Base-by-base conservation (phyloP, 495 filamentous ascomycete genomes). In the Xylaria telfairii region DNA sequence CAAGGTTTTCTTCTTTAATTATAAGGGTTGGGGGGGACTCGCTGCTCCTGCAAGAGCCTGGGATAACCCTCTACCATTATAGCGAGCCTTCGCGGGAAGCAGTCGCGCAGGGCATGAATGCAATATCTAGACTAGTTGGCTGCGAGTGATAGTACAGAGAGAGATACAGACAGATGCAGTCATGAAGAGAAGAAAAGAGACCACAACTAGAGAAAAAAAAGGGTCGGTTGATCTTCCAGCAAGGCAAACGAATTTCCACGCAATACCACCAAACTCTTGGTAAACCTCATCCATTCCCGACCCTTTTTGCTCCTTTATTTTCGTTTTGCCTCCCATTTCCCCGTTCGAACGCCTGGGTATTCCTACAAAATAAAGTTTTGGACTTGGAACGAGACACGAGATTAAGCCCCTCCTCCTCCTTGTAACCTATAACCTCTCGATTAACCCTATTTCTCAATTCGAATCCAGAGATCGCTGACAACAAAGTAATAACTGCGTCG, bases 311-410 rank as follows among this genome's bases (percentile, higher is more conserved):
- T 30, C 41, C 56, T 37, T 37, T 54, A 24, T 54, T 68, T 57
- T 59, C 4, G 37, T 7, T 34, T 30, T 13, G 12, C 66, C 42
- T 61, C 19, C 41, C 54, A 9, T 61, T 63, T 30, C 46, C 66
- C 56, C 42, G n/a, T 41, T 34, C 56, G 30, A 63, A 70, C 68
- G 68, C 68, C 68, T 70, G 68, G 68, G 56, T 70, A 65, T 70
- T 70, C 59, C 60, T 34, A 37, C 34, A 70, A 37, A 34, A 47
- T 42, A 54, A 24, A 65, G 17, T 37, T 30, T 34, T 39, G 5
- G 30, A 44, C 34, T 24, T 62, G 32, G 57, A 17, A 47, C 9
- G n/a, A 44, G n/a, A 34, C 39, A 60, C 4, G 51, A 57, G 15
- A 44, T 44, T 32, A 30, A 57, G 13, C 15, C 37, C 39, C 28